These are phyloP conservation scores for Dendrobium chrysotoxum DNA, from an alignment of 106 monocot species.

Conservation along the genomic window DNA sequence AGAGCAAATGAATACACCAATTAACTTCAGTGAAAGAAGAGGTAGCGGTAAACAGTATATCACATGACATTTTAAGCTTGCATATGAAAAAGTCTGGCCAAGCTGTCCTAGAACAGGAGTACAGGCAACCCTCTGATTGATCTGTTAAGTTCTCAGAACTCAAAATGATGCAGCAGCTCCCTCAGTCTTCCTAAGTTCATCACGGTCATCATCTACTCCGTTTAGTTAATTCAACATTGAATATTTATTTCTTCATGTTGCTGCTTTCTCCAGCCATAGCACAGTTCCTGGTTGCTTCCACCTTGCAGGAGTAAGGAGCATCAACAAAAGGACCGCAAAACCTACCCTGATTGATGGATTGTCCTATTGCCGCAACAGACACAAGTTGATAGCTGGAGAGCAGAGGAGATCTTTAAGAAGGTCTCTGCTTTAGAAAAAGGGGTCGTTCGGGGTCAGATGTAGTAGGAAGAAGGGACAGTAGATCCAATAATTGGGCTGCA, in stretches of 20 bases:
- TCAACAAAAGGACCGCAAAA: not conserved
- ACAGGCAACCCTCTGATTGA: too few species aligned
- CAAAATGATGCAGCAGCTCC: too few species aligned
- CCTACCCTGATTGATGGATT: not conserved
- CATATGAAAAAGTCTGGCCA: too few species aligned
- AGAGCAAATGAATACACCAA: too few species aligned
- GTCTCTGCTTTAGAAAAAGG: not conserved
- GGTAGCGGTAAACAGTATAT: too few species aligned
- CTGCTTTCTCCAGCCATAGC: not conserved
- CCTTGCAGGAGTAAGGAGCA: not conserved
- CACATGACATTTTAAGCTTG: too few species aligned
- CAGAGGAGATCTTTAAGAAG: not conserved
- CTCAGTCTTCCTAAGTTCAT: too few species aligned
- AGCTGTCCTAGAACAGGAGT: too few species aligned
- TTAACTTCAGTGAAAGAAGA: too few species aligned
- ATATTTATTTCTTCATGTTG: not conserved
- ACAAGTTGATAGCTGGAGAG: not conserved
- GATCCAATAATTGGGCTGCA: not conserved
- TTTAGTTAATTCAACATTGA: not conserved
- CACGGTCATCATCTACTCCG: not conserved
- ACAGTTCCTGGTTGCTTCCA: not conserved
- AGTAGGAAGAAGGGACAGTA: not conserved
- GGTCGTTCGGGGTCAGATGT: not conserved
- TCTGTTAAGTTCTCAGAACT: too few species aligned
- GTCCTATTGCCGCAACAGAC: not conserved